A percentile compares a stretch with the other conserved stretches of the same genome.
Conservation (phyloP, 75 land plant genomes). For the Gnetum montanum region DNA sequence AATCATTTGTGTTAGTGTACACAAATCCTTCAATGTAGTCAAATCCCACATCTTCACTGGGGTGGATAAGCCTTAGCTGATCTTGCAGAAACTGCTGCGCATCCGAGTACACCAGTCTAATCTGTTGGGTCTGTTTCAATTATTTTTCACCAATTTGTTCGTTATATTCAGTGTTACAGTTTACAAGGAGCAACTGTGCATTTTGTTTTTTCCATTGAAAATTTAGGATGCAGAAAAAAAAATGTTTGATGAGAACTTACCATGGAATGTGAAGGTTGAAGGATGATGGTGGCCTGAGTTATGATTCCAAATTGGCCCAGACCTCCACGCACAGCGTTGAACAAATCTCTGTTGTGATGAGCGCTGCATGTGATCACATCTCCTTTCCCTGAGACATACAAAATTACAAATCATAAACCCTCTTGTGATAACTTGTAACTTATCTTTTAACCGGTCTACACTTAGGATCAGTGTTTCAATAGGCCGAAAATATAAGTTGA, state of each 20-base stretch:
- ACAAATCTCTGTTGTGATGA: conserved; percentile 23
- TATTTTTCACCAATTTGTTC: no score
- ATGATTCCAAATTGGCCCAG: conserved; percentile 54
- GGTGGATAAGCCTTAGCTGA: conserved; percentile 39
- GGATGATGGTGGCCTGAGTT: conserved; percentile 31
- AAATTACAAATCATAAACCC: no score
- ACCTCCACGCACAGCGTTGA: conserved; percentile 40
- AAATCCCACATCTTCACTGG: conserved; percentile 5
- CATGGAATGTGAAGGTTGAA: conserved; percentile 33
- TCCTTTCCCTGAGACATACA: conserved; percentile 55
- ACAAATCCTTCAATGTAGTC: conserved; percentile 49
- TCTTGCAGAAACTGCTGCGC: conserved; percentile 35
- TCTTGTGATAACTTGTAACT: no score
- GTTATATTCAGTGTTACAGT: no score
- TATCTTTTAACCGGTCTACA: no score
- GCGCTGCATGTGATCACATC: conserved; percentile 28
- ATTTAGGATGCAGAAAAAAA: no score
- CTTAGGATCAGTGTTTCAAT: no score
- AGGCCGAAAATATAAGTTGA: no score
- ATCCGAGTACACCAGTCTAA: conserved; percentile 28
- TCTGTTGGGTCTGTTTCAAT: no score
- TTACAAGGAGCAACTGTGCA: no score
- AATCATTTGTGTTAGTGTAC: conserved; percentile 10
- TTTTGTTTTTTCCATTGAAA: no score
- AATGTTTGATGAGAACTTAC: no score